phyloP scores from a whole-genome alignment of 176 grass and related monocot species.

The Oryza meridionalis region DNA sequence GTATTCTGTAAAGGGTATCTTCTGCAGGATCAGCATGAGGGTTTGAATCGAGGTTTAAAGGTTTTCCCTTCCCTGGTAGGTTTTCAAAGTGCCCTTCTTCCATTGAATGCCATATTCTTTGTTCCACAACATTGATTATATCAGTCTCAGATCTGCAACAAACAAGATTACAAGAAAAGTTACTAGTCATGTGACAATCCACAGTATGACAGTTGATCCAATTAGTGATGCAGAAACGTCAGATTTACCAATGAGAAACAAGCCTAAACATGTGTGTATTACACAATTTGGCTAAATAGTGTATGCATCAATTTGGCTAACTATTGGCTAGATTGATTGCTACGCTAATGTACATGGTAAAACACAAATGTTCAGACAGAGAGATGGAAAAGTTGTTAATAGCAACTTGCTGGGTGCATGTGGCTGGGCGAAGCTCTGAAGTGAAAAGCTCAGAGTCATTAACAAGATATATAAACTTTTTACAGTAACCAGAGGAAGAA shows the following conservation, averaged over 20 bases:
- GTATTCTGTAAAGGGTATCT: conserved; percentile 86
- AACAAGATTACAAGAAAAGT: background rate
- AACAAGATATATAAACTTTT: background rate
- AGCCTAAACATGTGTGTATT: background rate
- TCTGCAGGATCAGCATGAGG: conserved; percentile 86
- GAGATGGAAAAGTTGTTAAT: background rate
- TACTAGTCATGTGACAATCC: background rate
- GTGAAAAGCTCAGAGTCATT: background rate
- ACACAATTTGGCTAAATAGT: background rate
- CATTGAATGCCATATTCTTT: conserved; percentile 94
- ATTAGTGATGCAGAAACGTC: background rate
- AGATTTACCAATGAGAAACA: background rate
- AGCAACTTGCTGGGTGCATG: conserved; percentile 2
- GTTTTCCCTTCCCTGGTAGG: conserved; percentile 83
- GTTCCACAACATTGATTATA: conserved; percentile 90
- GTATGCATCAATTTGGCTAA: background rate
- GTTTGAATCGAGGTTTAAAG: conserved; percentile 66
- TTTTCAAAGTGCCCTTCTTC: conserved; percentile 96
- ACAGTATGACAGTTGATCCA: background rate
- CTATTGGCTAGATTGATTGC: background rate
- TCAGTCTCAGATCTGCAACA: conserved; percentile 77
- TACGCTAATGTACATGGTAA: background rate
- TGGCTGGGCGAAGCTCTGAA: background rate
- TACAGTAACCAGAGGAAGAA: background rate
- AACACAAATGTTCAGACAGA: background rate